Evolutionary conservation across 2,329 filamentous ascomycete genomes (phyloP).

Genomic region (Fusarium brevicatenulatum): DNA sequence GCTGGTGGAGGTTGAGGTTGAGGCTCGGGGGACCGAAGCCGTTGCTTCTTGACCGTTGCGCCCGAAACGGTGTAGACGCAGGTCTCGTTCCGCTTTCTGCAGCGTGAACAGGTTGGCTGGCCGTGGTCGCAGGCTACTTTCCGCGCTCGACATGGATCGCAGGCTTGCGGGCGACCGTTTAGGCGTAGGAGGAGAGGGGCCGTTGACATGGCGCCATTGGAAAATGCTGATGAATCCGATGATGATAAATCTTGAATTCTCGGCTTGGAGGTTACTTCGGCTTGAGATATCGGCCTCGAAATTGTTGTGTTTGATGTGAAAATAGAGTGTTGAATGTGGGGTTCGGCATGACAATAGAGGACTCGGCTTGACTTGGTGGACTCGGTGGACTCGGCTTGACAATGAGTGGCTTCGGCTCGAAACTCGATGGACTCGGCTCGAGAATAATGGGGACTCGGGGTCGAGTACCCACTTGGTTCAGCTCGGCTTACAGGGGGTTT

Average conservation of each 20-base stretch:
- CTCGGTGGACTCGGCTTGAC: constrained; percentile 7
- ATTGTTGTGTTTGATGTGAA: not conserved
- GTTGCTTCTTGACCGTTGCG: constrained; percentile 30
- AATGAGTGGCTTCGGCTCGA: not conserved
- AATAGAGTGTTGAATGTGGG: not conserved
- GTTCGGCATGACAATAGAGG: not conserved
- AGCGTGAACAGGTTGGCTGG: constrained; percentile 54
- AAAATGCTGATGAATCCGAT: constrained; percentile 12
- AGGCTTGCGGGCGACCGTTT: constrained; percentile 45
- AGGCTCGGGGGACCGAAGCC: constrained; percentile 15
- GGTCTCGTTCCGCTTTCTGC: constrained; percentile 49
- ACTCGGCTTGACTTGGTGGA: constrained; percentile 11
- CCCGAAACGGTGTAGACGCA: constrained; percentile 51
- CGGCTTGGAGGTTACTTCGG: constrained; percentile 18
- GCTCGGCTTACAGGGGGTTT: constrained; percentile 32
- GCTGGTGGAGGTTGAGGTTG: not conserved
- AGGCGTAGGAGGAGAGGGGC: constrained; percentile 40
- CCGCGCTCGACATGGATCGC: constrained; percentile 53
- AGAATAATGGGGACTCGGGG: not conserved
- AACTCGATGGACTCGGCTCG: not conserved
- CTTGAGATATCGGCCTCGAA: constrained; percentile 6
- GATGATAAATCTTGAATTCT: constrained; percentile 20
- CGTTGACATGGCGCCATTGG: constrained; percentile 25
- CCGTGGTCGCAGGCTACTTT: constrained; percentile 57
- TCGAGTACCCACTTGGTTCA: constrained; percentile 20